Conservation (phyloP, 257 asterid genomes). For the Oldenlandia corymbosa region DNA sequence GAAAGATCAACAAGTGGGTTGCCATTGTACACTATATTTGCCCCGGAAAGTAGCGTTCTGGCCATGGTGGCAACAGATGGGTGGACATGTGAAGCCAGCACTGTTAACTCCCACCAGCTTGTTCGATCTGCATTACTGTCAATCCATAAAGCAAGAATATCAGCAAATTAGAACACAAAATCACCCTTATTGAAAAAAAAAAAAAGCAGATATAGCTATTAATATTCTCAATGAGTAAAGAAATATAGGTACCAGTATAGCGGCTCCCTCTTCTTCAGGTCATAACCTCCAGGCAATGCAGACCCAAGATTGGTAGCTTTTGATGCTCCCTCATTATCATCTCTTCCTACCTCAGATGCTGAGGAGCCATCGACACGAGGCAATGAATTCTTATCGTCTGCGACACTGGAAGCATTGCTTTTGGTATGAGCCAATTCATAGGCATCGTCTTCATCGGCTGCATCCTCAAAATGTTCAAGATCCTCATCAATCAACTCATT, state of each 20-base stretch:
- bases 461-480: constrained; percentile 85
- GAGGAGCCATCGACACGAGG: constrained; percentile 37
- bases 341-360: constrained; percentile 27
- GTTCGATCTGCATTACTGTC: constrained; percentile 83
- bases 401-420: constrained; percentile 21
- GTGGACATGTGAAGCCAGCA: constrained; percentile 78
- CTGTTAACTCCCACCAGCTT: constrained; percentile 91
- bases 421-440: constrained; percentile 27
- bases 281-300: constrained; percentile 55
- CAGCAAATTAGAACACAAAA: background rate
- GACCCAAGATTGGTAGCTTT: constrained; percentile 21
- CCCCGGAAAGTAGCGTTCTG: constrained; percentile 80
- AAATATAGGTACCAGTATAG: constrained; percentile 50
- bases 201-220: too few species aligned
- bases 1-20: constrained; percentile 83
- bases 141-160: constrained; percentile 9
- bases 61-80: constrained; percentile 99
- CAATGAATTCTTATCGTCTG: constrained; percentile 34
- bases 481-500: constrained; percentile 79
- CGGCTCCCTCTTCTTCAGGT: constrained; percentile 83
- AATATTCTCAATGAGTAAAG: too few species aligned
- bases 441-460: constrained; percentile 50
- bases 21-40: constrained; percentile 72
- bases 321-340: constrained; percentile 14
- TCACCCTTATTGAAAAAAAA: background rate